Base-by-base conservation (phyloP, 441 rosid species). In the Breynia disticha region DNA sequence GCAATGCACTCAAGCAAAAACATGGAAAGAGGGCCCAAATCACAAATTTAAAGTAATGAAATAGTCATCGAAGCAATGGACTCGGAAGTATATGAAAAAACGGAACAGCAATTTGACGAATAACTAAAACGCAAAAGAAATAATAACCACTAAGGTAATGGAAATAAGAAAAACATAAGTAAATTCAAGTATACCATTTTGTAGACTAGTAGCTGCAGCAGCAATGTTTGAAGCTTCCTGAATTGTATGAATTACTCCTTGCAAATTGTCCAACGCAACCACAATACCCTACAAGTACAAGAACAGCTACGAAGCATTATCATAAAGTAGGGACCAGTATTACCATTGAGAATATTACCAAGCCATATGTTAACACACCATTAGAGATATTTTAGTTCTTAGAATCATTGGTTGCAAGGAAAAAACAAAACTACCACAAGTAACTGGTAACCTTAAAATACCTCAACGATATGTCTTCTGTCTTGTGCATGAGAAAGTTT, bases 401-500 rank as follows among this genome's bases (percentile, higher is more conserved):
- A 28, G 35, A 28, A 4, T 9, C 7, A 28, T 4, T 4, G 17
- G 43, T 10, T 32, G 28, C 55, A 10, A n/a, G n/a, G n/a, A 52
- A 52, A 16, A 52, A 24, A 35, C 8, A 15, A 52, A 32, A 8
- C 11, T 14, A 9, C 9, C 12, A 18, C 2, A 32, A n/a, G 4
- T 2, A 16, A 52, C 16, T 12, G 38, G 44, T 45, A 44, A 46
- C 41, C 18, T 19, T 42, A 55, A 60, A 75, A 63, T 72, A 90
- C 98, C 93, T 90, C 94, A 57, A 91, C 87, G 61, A 82, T 82
- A 66, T 91, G 98, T 60, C 75, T 80, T 67, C 95, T 86, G 15
- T 86, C 81, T 54, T 79, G 82, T n/a, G 96, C 90, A 52, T 82
- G 95, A 21, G 86, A 76, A 68, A 84, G 94, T 82, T 81, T 91